These are phyloP conservation scores for Talaromyces thailandensis DNA, from an alignment of 495 filamentous ascomycete species.

Conservation along the genomic window DNA sequence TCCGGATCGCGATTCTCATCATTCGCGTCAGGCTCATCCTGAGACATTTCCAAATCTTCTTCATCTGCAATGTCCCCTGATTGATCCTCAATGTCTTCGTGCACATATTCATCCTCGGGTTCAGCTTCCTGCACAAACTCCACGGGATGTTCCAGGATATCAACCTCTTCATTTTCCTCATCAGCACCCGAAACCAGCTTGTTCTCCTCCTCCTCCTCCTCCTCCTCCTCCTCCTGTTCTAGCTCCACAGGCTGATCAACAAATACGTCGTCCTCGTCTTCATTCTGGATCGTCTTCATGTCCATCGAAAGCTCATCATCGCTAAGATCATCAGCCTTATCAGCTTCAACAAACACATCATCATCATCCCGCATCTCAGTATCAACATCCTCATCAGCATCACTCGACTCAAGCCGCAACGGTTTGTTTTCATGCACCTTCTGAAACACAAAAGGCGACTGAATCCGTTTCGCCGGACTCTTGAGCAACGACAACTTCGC, in stretches of 20 bases:
- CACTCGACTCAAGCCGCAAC: background rate
- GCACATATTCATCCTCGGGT: constrained; percentile 2
- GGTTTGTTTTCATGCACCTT: background rate
- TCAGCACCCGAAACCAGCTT: background rate
- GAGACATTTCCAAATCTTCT: constrained; percentile 7
- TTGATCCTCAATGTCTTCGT: background rate
- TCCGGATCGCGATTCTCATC: constrained; percentile 1
- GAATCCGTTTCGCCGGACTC: constrained; percentile 33
- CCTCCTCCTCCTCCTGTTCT: constrained; percentile 3
- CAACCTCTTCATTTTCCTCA: constrained; percentile 2
- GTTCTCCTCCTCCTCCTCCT: background rate
- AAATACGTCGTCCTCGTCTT: background rate
- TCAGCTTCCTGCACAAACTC: background rate
- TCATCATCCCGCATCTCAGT: constrained; percentile 7
- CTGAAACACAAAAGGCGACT: constrained; percentile 23
- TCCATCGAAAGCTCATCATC: background rate
- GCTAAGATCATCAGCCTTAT: background rate
- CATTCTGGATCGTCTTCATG: background rate
- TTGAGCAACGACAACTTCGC: constrained; percentile 28
- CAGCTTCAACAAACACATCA: background rate
- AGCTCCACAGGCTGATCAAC: constrained; percentile 1
- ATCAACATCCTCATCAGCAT: background rate
- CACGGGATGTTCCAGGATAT: background rate
- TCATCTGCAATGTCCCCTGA: background rate
- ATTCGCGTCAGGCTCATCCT: constrained; percentile 12